phyloP scores from a whole-genome alignment of 257 asterid genomes.

The Echium plantagineum region DNA sequence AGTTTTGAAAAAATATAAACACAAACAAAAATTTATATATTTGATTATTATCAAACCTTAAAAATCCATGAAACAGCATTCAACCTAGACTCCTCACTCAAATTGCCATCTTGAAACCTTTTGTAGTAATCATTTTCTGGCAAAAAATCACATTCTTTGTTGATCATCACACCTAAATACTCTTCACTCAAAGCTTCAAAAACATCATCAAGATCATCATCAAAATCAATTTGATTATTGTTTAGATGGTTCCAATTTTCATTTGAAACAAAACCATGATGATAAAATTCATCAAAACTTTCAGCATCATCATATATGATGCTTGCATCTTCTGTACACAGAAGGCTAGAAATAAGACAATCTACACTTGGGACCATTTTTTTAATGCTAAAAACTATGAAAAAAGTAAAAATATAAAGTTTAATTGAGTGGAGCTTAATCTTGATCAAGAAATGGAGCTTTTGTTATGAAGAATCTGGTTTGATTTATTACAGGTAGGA shows the following conservation, averaged over 20 bases:
- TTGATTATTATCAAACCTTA: constrained; percentile 23
- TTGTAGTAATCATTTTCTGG: constrained; percentile 28
- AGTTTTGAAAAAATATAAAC: background rate
- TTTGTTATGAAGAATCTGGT: background rate
- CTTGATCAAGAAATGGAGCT: background rate
- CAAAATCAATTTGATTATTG: constrained; percentile 7
- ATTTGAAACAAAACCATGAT: constrained; percentile 9
- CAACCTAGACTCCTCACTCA: constrained; percentile 26
- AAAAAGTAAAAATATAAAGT: background rate
- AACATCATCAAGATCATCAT: constrained; percentile 12
- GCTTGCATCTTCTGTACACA: constrained; percentile 31
- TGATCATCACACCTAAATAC: constrained; percentile 23
- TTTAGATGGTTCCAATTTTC: constrained; percentile 16
- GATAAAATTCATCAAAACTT: constrained; percentile 6
- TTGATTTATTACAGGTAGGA: background rate
- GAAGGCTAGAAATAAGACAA: constrained; percentile 21
- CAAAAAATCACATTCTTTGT: constrained; percentile 28
- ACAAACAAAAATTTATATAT: background rate
- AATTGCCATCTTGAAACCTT: constrained; percentile 31
- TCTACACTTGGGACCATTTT: constrained; percentile 33
- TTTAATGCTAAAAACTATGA: constrained; percentile 2
- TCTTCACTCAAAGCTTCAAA: constrained; percentile 28
- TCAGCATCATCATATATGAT: constrained; percentile 20
- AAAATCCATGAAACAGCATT: constrained; percentile 33
- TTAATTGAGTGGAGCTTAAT: no score